Conservation (phyloP, 116 monocot species). For the Trichopus zeylanicus region DNA sequence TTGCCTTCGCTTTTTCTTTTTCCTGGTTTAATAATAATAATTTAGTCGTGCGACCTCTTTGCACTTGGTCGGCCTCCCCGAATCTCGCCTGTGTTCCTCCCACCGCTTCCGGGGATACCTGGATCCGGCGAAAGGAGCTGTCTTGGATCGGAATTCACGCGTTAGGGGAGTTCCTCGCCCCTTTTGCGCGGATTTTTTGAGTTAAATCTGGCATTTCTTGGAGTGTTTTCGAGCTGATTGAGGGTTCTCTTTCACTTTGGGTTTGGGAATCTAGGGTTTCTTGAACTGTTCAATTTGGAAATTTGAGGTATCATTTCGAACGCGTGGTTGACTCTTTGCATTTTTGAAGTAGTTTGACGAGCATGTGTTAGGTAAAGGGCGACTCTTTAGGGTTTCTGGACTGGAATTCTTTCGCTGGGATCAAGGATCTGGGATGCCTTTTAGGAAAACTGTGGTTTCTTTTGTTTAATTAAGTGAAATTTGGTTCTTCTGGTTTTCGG, state of each 20-base stretch:
- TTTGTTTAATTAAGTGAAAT: neutral
- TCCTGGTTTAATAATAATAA: neutral
- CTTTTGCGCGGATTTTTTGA: neutral
- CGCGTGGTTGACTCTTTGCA: too few species aligned
- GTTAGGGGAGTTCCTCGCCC: neutral
- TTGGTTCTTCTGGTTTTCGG: neutral
- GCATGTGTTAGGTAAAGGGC: too few species aligned
- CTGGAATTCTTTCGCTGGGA: too few species aligned
- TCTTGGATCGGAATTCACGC: neutral
- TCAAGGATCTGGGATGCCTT: too few species aligned
- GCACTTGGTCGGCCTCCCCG: neutral
- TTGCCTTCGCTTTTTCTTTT: neutral
- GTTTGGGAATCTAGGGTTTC: constrained; percentile 4
- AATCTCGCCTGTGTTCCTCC: neutral
- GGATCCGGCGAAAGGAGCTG: neutral
- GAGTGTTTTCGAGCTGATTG: neutral
- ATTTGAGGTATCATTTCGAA: too few species aligned
- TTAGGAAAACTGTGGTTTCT: neutral
- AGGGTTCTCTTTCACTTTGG: neutral
- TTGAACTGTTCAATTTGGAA: too few species aligned
- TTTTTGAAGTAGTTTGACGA: too few species aligned
- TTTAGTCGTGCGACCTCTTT: neutral
- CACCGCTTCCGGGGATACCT: neutral
- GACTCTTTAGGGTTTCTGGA: too few species aligned
- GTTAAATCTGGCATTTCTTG: neutral